Percentiles rank a stretch among this genome's conserved stretches.
Conservation (phyloP, 208 protist genomes). For the Crithidia expoeki region DNA sequence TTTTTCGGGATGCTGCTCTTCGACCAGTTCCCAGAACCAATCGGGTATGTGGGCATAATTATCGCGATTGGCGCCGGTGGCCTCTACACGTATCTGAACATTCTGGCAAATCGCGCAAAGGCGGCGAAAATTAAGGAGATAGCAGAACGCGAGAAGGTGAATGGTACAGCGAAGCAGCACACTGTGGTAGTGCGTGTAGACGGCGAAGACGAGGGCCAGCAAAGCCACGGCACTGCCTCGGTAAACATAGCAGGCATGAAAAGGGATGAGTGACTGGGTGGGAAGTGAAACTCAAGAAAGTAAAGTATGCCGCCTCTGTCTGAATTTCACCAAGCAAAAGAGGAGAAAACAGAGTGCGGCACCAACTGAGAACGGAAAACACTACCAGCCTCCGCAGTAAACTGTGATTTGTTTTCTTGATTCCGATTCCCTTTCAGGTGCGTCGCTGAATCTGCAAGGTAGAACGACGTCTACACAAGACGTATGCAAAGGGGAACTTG, state of each 20-base stretch:
- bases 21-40: constrained; percentile 67
- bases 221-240: background rate
- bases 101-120: constrained; percentile 39
- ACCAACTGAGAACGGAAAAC: no score
- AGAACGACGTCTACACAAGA: no score
- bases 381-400: no score
- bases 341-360: no score
- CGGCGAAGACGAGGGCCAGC: constrained; percentile 10
- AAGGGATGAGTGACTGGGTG: constrained; percentile 9
- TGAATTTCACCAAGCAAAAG: background rate
- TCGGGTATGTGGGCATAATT: constrained; percentile 76
- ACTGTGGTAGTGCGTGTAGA: background rate
- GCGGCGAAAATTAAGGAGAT: constrained; percentile 10
- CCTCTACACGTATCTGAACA: constrained; percentile 78
- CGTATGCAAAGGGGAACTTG: no score
- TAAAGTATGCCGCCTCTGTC: background rate
- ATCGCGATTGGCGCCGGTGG: constrained; percentile 71
- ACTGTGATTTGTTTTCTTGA: no score
- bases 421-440: no score
- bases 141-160: constrained; percentile 3
- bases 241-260: background rate
- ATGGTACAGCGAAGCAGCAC: background rate
- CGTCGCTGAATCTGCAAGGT: no score
- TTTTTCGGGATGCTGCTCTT: constrained; percentile 88
- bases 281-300: background rate